These are phyloP conservation scores for Alternaria tenuissima DNA, from an alignment of 2,329 filamentous ascomycete species.

Conservation along the genomic window DNA sequence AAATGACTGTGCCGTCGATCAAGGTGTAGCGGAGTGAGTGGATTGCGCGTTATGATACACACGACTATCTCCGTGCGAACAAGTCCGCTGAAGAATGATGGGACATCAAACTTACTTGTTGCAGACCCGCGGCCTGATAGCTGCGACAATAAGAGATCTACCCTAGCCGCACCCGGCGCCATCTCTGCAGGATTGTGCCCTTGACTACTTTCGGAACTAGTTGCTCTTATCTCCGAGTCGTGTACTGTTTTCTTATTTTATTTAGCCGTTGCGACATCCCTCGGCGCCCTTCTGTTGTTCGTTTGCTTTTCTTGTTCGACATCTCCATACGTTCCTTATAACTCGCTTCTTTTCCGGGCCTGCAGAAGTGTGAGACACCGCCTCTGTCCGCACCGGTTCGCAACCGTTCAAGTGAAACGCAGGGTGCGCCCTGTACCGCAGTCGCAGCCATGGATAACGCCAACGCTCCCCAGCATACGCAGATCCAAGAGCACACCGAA, in stretches of 20 bases:
- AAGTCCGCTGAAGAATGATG: conserved; percentile 24
- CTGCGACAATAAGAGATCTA: not conserved
- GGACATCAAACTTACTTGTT: not conserved
- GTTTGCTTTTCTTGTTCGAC: conserved; percentile 8
- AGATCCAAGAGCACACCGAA: conserved; percentile 32
- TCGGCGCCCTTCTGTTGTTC: not conserved
- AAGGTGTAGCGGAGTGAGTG: conserved; percentile 6
- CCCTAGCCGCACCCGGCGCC: conserved; percentile 14
- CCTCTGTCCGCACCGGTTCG: conserved; percentile 1
- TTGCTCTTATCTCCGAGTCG: conserved; percentile 23
- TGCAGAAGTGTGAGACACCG: conserved; percentile 16
- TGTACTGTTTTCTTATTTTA: conserved; percentile 18
- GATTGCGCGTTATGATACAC: conserved; percentile 10
- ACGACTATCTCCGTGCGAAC: conserved; percentile 18
- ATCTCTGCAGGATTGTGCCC: conserved; percentile 13
- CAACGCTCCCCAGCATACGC: conserved; percentile 27
- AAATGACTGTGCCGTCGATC: not conserved
- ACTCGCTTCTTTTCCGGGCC: conserved; percentile 15
- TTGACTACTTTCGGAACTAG: conserved; percentile 20
- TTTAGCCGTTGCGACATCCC: conserved; percentile 17
- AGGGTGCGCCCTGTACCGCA: conserved; percentile 31
- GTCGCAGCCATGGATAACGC: conserved; percentile 36
- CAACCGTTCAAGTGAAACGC: conserved; percentile 1
- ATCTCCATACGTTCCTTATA: conserved; percentile 24
- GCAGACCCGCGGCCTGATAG: not conserved